Conservation (phyloP, 805 yeast genomes). For the Wickerhamomyces ciferrii region DNA sequence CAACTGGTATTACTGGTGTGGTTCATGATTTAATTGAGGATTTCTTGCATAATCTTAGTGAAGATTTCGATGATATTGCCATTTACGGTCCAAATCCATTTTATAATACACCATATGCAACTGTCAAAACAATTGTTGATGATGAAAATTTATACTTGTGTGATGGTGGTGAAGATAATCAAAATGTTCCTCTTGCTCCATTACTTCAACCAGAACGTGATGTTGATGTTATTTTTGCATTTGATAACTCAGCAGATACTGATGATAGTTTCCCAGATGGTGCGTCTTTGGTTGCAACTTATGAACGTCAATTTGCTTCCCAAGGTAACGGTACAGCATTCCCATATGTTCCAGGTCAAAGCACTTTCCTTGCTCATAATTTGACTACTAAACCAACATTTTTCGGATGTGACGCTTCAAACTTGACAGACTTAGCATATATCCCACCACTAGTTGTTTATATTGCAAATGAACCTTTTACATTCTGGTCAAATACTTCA, state of each 20-base stretch:
- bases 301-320: slow-evolving; percentile 47
- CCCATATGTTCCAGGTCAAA: slow-evolving; percentile 75
- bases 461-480: slow-evolving; percentile 66
- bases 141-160: slow-evolving; percentile 45
- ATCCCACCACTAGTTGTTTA: slow-evolving; percentile 77
- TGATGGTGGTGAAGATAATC: slow-evolving; percentile 71
- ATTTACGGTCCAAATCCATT: slow-evolving; percentile 71
- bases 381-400: slow-evolving; percentile 69
- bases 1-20: slow-evolving; percentile 43
- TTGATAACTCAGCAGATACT: slow-evolving; percentile 65
- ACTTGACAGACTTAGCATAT: slow-evolving; percentile 48
- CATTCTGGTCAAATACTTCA: slow-evolving; percentile 64
- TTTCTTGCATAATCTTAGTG: slow-evolving; percentile 41
- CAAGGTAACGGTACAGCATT: slow-evolving; percentile 55
- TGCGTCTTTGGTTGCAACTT: slow-evolving; percentile 49
- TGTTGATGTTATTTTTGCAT: slow-evolving; percentile 62
- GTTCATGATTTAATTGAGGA: slow-evolving; percentile 38
- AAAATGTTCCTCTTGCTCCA: slow-evolving; percentile 62
- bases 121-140: slow-evolving; percentile 29
- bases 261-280: slow-evolving; percentile 68
- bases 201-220: slow-evolving; percentile 53
- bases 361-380: slow-evolving; percentile 53
- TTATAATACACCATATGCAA: slow-evolving; percentile 35
- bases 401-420: slow-evolving; percentile 74
- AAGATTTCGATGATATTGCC: slow-evolving; percentile 63